Evolutionary conservation across 2,329 filamentous ascomycete genomes (phyloP), one percentile per base, ranked within the genome.

Genomic region (Ploettnerulaceae sp.): DNA sequence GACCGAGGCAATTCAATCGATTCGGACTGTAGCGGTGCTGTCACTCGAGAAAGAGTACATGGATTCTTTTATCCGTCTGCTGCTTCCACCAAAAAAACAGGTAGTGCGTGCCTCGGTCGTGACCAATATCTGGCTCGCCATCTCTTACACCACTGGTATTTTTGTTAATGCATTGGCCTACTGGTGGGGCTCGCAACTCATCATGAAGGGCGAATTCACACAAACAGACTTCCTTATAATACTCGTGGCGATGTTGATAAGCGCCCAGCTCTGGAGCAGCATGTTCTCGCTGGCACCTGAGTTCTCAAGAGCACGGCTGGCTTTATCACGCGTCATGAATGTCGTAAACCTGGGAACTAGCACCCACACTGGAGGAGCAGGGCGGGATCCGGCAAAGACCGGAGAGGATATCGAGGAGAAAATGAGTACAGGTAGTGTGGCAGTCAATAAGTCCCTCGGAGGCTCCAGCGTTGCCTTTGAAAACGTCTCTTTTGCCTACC

Each of bases 111-210:
- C 69, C 21, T 73, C 68, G 12, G 60, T 62, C 24, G 31, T 42
- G 15, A 34, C 29, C 18, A 33, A 32, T 18, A 15, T 81, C 18
- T 83, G 75, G 71, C 71, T 81, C 5, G 77, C 80, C 5, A 68
- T 81, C 14, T 71, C 78, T n/a, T 77, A 80, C 61, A 76, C 73
- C 51, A 68, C 75, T 8, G 76, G 79, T 15, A 84, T 82, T 56
- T 71, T 86, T 36, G 76, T 87, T 18, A 85, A 88, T 59, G 83
- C 84, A 0, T 74, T 89, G 45, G 81, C 84, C 0, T 89, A 87
- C 65, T 89, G 84, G 82, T 89, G 84, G 84, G 85, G 85, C 4
- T 75, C 83, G 0, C 82, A 79, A 57, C 77, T 81, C 48, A 86
- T 89, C 51, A 75, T 82, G 45, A 71, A 73, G 32, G 83, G 84